A percentile compares a stretch with the other conserved stretches of the same genome.
Conservation (phyloP, 2,329 filamentous ascomycete species). For the Phialophora verrucosa region DNA sequence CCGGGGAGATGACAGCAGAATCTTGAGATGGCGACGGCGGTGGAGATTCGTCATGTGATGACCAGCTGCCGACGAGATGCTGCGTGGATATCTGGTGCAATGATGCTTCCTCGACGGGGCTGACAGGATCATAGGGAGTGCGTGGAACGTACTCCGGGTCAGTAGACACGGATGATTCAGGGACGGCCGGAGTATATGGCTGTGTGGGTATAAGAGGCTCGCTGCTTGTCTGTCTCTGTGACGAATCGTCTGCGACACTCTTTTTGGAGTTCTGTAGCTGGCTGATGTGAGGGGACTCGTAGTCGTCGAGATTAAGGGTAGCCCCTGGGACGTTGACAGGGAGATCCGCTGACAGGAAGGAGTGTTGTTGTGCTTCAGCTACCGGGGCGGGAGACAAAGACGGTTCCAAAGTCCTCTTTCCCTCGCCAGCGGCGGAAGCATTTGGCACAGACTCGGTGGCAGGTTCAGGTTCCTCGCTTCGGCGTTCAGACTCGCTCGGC, state of each 20-base stretch:
- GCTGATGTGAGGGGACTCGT: conserved; percentile 33
- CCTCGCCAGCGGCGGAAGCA: background rate
- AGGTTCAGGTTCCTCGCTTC: background rate
- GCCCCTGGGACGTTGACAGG: conserved; percentile 25
- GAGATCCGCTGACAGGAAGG: conserved; percentile 3
- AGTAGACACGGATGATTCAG: background rate
- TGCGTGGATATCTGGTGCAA: background rate
- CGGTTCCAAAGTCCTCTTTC: background rate
- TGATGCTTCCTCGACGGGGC: background rate
- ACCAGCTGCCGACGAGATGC: background rate
- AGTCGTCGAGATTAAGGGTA: conserved; percentile 28
- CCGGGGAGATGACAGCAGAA: background rate
- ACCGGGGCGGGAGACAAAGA: conserved; percentile 31
- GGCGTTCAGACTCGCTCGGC: conserved; percentile 21
- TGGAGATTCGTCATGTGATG: background rate
- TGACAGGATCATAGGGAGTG: background rate
- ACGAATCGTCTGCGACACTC: conserved; percentile 2
- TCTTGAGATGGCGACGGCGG: background rate
- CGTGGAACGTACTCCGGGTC: background rate
- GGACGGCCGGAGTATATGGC: background rate
- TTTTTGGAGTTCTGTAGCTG: conserved; percentile 22
- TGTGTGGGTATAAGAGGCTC: background rate
- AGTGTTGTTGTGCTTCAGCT: conserved; percentile 31
- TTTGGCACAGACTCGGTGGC: background rate
- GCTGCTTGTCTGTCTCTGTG: background rate